phyloP scores from a whole-genome alignment of 805 yeast species.

The Yarrowia alimentaria region DNA sequence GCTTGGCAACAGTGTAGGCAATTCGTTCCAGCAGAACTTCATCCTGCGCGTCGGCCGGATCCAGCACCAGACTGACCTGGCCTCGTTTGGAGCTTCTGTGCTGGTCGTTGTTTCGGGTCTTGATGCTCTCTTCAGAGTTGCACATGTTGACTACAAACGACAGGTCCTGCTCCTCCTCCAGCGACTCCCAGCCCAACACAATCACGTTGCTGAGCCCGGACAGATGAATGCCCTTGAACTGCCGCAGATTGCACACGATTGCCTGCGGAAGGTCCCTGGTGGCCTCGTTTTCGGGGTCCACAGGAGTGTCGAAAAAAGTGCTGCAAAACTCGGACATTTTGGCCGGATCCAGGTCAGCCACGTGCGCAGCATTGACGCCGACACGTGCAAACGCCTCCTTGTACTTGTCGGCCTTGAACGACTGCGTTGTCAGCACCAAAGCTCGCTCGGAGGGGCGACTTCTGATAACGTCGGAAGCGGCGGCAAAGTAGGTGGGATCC shows the following conservation, averaged over 20 bases:
- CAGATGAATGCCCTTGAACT: constrained; percentile 14
- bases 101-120: constrained; percentile 9
- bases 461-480: constrained; percentile 9
- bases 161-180: constrained; percentile 19
- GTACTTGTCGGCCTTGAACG: constrained; percentile 19
- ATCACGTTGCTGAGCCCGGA: constrained; percentile 7
- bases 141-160: constrained; percentile 19
- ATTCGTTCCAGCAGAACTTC: constrained; percentile 24
- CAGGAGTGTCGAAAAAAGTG: constrained; percentile 7
- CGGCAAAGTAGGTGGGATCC: constrained; percentile 6
- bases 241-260: constrained; percentile 7
- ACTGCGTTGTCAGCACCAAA: constrained; percentile 10
- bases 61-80: constrained; percentile 4
- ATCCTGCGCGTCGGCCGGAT: background rate
- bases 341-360: constrained; percentile 18
- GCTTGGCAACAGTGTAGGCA: constrained; percentile 9
- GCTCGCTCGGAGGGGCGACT: constrained; percentile 2
- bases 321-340: constrained; percentile 4
- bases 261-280: constrained; percentile 21
- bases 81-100: constrained; percentile 2
- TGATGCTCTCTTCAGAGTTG: constrained; percentile 10
- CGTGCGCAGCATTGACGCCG: constrained; percentile 20
- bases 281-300: constrained; percentile 4
- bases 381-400: constrained; percentile 12
- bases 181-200: constrained; percentile 23